These are phyloP conservation scores for Linderina pennispora DNA, from an alignment of 192 early-diverging fungal species.

Conservation along the genomic window DNA sequence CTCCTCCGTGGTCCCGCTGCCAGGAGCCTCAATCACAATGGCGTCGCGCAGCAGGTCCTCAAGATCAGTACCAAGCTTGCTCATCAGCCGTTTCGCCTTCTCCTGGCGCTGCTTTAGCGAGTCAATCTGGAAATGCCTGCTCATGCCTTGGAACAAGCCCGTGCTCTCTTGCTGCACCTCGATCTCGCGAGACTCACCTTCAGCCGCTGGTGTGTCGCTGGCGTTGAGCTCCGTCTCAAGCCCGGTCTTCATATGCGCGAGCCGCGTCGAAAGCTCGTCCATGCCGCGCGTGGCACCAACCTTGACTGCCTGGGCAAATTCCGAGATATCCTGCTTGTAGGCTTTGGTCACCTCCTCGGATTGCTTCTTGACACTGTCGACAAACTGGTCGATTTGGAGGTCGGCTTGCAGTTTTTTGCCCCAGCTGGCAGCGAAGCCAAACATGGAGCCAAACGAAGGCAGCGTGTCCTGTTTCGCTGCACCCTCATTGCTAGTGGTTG, in stretches of 20 bases:
- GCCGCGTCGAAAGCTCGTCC: constrained; percentile 30
- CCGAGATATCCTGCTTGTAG: constrained; percentile 37
- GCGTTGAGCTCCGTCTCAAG: constrained; percentile 7
- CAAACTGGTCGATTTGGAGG: constrained; percentile 22
- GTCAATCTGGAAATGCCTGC: constrained; percentile 21
- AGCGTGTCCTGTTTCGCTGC: constrained; percentile 1
- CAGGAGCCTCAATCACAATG: constrained; percentile 43
- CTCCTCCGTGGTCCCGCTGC: constrained; percentile 27
- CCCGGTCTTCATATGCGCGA: constrained; percentile 23
- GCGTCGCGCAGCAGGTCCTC: constrained; percentile 40
- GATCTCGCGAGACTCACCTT: background rate
- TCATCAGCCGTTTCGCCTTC: constrained; percentile 25
- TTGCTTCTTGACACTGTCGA: constrained; percentile 40
- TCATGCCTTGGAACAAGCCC: constrained; percentile 9
- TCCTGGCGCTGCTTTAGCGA: constrained; percentile 18
- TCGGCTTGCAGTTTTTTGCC: constrained; percentile 30
- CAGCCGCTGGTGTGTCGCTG: background rate
- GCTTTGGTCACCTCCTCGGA: constrained; percentile 36
- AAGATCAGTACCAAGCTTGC: constrained; percentile 24
- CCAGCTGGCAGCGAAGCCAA: constrained; percentile 40
- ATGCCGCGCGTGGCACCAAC: constrained; percentile 27
- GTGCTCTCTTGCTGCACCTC: too few relatives aligned
- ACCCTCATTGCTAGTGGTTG: too few relatives aligned
- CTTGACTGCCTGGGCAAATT: constrained; percentile 39
- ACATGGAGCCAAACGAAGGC: constrained; percentile 23